Percentiles rank a stretch among this genome's conserved stretches.
These are phyloP conservation scores for Parathielavia hyrcaniae DNA, from an alignment of 495 filamentous ascomycete species.

Conservation along the genomic window DNA sequence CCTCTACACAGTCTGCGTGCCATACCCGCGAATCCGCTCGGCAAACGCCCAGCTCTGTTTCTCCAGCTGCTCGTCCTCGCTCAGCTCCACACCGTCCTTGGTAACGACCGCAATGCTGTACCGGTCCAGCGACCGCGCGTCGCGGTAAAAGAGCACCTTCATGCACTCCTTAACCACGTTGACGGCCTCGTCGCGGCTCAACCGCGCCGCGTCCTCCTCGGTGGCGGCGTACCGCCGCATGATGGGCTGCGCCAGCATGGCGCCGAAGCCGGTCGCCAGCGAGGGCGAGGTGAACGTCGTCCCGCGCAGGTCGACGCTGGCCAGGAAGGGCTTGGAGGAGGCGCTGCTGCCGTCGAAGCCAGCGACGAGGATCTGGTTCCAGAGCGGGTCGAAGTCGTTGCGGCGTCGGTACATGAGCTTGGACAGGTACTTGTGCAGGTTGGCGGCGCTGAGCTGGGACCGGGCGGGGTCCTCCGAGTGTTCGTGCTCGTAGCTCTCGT, in stretches of 20 bases:
- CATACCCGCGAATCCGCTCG: conserved; percentile 62
- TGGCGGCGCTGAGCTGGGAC: conserved; percentile 71
- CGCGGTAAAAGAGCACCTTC: conserved; percentile 97
- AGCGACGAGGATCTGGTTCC: conserved; percentile 89
- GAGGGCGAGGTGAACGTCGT: conserved; percentile 83
- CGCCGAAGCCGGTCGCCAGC: conserved; percentile 88
- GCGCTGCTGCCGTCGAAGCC: conserved; percentile 84
- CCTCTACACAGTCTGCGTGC: conserved; percentile 45
- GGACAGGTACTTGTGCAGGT: conserved; percentile 89
- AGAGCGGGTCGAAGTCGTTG: conserved; percentile 91
- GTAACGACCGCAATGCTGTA: conserved; percentile 89
- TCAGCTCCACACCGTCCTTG: conserved; percentile 74
- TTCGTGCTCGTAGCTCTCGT: conserved; percentile 69
- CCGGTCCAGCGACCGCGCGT: conserved; percentile 83
- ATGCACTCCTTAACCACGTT: conserved; percentile 80
- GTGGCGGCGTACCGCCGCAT: conserved; percentile 75
- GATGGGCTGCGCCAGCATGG: conserved; percentile 86
- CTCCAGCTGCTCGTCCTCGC: conserved; percentile 65
- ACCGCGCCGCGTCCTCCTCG: conserved; percentile 61
- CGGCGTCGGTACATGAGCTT: conserved; percentile 94
- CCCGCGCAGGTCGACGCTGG: conserved; percentile 82
- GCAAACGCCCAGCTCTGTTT: conserved; percentile 97
- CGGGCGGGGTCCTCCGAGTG: conserved; percentile 17
- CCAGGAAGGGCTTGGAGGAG: conserved; percentile 76
- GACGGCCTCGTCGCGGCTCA: conserved; percentile 74